phyloP scores from a whole-genome alignment of 805 yeast genomes.

The Monosporozyma servazzii region DNA sequence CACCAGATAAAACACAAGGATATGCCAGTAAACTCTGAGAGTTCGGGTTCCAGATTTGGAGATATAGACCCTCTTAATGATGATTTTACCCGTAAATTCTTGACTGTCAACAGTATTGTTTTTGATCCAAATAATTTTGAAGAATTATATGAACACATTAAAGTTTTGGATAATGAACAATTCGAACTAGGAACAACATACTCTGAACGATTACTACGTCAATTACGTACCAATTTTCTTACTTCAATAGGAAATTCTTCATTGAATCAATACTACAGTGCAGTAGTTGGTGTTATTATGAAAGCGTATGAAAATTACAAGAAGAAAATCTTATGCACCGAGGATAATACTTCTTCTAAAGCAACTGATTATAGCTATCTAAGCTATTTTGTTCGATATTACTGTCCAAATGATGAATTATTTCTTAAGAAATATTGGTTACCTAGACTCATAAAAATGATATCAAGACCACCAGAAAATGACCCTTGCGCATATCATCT shows the following conservation, averaged over 20 bases:
- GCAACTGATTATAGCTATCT: neutral
- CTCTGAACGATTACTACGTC: neutral
- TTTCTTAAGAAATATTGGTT: constrained; percentile 7
- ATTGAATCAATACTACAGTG: neutral
- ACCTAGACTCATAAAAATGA: constrained; percentile 1
- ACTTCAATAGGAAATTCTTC: neutral
- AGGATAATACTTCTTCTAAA: too few relatives aligned
- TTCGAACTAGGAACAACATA: neutral
- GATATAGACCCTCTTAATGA: neutral
- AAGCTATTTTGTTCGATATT: constrained; percentile 4
- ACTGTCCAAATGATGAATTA: constrained; percentile 9
- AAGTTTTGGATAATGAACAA: neutral
- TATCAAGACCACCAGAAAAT: neutral
- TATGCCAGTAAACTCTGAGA: neutral
- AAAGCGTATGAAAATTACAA: neutral
- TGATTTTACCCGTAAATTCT: neutral
- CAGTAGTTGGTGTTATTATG: neutral
- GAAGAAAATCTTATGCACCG: neutral
- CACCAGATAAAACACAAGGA: neutral
- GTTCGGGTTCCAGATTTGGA: neutral
- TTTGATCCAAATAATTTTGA: neutral
- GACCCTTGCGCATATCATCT: neutral
- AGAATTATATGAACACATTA: neutral
- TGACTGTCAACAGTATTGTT: neutral
- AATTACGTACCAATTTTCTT: neutral